phyloP scores from a whole-genome alignment of 805 yeast species.

The Henningerozyma blattae region DNA sequence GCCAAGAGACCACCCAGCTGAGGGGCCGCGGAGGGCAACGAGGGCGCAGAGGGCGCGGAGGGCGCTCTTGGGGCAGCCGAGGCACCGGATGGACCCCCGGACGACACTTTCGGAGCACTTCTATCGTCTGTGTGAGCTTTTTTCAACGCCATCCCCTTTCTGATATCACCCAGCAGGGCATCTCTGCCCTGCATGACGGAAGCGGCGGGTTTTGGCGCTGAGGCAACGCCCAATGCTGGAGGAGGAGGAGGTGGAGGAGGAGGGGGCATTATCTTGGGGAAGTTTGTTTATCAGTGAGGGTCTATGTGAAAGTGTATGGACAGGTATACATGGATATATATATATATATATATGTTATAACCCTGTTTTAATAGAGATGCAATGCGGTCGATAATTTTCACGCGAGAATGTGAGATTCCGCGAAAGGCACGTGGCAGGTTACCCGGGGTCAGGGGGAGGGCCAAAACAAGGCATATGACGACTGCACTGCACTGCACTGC shows the following conservation, averaged over 20 bases:
- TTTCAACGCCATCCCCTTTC: conserved; percentile 52
- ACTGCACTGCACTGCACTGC: too few species aligned
- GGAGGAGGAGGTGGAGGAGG: conserved; percentile 49
- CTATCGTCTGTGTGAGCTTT: conserved; percentile 58
- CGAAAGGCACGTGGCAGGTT: too few species aligned
- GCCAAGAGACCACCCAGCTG: conserved; percentile 32
- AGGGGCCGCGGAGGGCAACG: conserved; percentile 10
- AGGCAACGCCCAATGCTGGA: conserved; percentile 21
- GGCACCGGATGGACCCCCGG: conserved; percentile 18
- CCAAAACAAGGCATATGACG: too few species aligned
- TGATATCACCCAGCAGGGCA: conserved; percentile 69
- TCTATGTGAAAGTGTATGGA: too few species aligned
- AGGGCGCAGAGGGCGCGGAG: conserved; percentile 8
- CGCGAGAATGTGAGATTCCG: too few species aligned
- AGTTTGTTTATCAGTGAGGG: too few species aligned
- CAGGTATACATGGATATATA: too few species aligned
- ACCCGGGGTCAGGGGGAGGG: too few species aligned
- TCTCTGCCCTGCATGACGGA: conserved; percentile 30
- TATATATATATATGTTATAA: too few species aligned
- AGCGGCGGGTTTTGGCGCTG: conserved; percentile 23
- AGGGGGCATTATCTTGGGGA: conserved; percentile 34
- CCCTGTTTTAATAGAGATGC: too few species aligned
- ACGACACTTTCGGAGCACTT: conserved; percentile 43
- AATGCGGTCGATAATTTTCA: too few species aligned
- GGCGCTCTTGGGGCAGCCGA: too few species aligned